phyloP scores from a whole-genome alignment of 2,329 filamentous ascomycete genomes.

The Aspergillus novofumigatus region DNA sequence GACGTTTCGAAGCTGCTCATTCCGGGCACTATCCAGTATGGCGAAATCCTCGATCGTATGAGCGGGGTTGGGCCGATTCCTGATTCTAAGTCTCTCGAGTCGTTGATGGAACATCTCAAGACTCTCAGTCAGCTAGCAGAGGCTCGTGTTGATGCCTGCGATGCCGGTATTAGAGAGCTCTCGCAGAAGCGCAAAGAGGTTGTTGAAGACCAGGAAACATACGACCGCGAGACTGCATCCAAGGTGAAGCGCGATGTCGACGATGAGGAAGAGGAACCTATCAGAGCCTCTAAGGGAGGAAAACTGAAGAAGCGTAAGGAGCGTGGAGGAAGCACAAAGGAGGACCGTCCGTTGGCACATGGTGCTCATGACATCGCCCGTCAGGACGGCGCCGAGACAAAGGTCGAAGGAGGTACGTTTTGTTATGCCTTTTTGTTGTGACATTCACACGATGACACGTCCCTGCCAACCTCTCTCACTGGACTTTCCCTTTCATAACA shows the following conservation, averaged over 20 bases:
- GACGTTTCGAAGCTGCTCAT: conserved; percentile 47
- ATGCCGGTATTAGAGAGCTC: conserved; percentile 57
- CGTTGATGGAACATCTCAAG: conserved; percentile 53
- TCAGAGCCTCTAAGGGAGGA: conserved; percentile 48
- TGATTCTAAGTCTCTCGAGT: conserved; percentile 44
- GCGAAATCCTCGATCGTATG: conserved; percentile 55
- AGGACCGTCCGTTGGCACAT: conserved; percentile 57
- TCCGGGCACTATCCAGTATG: conserved; percentile 49
- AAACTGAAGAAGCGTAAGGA: conserved; percentile 81
- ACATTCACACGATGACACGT: neutral
- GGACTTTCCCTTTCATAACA: conserved; percentile 10
- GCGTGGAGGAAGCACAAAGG: conserved; percentile 53
- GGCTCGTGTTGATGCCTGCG: conserved; percentile 54
- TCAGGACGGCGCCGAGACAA: conserved; percentile 60
- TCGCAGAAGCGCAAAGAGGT: conserved; percentile 56
- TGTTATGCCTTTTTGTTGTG: neutral
- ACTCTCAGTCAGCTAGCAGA: conserved; percentile 55
- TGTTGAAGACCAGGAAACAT: conserved; percentile 46
- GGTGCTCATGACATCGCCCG: conserved; percentile 61
- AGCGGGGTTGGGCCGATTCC: conserved; percentile 46
- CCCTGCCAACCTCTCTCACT: neutral
- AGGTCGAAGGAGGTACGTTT: conserved; percentile 51
- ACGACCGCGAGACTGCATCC: conserved; percentile 44
- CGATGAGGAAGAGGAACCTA: conserved; percentile 39
- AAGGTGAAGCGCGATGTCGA: conserved; percentile 44